Evolutionary conservation across 306 rosid genomes (phyloP).

Genomic region (Prinsepia uniflora): DNA sequence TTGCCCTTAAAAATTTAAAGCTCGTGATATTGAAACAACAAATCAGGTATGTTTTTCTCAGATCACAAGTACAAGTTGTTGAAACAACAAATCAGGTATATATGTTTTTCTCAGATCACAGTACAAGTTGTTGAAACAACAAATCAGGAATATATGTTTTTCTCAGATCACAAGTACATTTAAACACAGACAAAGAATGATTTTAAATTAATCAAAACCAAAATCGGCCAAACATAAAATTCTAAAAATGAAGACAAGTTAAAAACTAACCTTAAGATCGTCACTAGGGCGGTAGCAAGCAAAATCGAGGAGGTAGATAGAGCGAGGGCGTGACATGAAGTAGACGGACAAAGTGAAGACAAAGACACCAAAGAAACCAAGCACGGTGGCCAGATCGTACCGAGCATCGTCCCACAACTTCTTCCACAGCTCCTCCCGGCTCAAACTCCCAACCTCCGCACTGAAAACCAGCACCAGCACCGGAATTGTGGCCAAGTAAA

Average conservation of each 20-base stretch:
- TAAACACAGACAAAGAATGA: not conserved
- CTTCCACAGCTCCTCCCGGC: conserved; percentile 76
- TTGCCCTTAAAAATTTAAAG: too few relatives aligned
- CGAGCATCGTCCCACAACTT: conserved; percentile 83
- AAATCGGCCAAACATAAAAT: too few relatives aligned
- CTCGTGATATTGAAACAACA: too few relatives aligned
- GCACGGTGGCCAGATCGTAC: conserved; percentile 76
- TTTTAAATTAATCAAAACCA: not conserved
- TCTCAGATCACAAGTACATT: not conserved
- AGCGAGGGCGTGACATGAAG: conserved; percentile 85
- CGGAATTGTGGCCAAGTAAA: conserved; percentile 78
- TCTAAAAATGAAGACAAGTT: too few relatives aligned
- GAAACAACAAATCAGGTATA: not conserved
- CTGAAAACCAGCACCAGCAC: conserved; percentile 72
- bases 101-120: not conserved
- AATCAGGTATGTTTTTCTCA: too few relatives aligned
- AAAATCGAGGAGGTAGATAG: conserved; percentile 81
- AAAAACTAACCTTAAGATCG: conserved; percentile 56
- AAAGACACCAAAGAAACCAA: conserved; percentile 69
- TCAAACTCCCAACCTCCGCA: conserved; percentile 83
- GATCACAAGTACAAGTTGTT: too few relatives aligned
- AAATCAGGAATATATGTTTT: not conserved
- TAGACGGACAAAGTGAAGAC: conserved; percentile 81
- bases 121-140: not conserved
- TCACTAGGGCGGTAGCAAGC: conserved; percentile 69